A percentile compares a stretch with the other conserved stretches of the same genome.
phyloP scores from a whole-genome alignment of 257 asterid species.

The Paraleonurus japonicus region DNA sequence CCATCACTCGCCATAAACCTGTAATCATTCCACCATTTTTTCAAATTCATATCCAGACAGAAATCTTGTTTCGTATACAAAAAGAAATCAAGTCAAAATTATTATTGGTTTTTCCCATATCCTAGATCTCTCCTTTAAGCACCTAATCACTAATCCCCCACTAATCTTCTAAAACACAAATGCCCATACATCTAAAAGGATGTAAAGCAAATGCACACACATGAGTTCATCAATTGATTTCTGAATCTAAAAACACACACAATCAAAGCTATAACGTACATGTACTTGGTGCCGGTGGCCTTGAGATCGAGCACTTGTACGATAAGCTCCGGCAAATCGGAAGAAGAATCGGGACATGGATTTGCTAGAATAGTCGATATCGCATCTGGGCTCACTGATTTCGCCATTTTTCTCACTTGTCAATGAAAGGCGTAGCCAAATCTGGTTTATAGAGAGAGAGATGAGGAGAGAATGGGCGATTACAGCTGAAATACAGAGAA shows the following conservation, averaged over 20 bases:
- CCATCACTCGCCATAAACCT: conserved; percentile 92
- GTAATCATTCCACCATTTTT: not conserved
- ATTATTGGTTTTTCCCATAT: too few relatives aligned
- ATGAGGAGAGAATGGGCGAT: not conserved
- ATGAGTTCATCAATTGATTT: not conserved
- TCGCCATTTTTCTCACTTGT: conserved; percentile 38
- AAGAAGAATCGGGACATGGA: conserved; percentile 69
- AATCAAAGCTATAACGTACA: conserved; percentile 27
- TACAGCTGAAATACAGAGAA: not conserved
- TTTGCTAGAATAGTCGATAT: conserved; percentile 60
- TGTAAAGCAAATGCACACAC: not conserved
- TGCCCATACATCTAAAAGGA: not conserved
- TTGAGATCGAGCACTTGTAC: conserved; percentile 84
- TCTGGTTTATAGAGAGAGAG: not conserved
- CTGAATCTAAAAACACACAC: not conserved
- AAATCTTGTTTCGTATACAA: not conserved
- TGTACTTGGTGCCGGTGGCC: conserved; percentile 53
- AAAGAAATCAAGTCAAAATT: too few relatives aligned
- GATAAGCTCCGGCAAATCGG: conserved; percentile 63
- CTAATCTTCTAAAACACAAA: not conserved
- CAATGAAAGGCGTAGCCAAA: not conserved
- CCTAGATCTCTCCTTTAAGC: conserved; percentile 1
- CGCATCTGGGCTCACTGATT: conserved; percentile 61
- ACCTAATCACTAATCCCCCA: not conserved
- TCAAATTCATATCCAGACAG: not conserved